Base-by-base conservation (phyloP, 1,284 basidiomycete genomes). In the Irpex rosettiformis region DNA sequence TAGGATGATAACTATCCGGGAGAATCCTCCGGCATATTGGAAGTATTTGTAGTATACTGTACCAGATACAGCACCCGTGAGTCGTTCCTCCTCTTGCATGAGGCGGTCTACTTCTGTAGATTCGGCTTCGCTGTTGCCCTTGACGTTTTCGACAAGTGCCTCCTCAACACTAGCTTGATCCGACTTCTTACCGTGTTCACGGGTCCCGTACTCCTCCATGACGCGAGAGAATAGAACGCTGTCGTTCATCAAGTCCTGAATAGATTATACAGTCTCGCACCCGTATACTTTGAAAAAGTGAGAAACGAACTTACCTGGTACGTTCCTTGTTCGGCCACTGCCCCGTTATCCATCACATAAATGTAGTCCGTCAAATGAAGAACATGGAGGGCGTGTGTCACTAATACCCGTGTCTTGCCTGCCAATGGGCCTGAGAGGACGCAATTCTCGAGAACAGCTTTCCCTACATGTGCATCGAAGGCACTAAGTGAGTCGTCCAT, bases 311-410 rank as follows among this genome's bases (percentile, higher is more conserved):
- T n/a, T 63, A 83, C 84, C 58, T 79, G 65, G 65, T 82, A 89
- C 0, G 83, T 84, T 40, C 88, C 87, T 65, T 81, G 73, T 69
- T 89, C 88, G 13, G 74, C 82, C 29, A 91, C 82, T 5, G 68
- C 70, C 5, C 89, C 89, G 58, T 89, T 79, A 29, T 93, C 89
- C 70, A 91, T 81, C 40, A 87, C 82, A 69, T 91, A 88, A 56
- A 94, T 85, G 65, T 85, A 81, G 69, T 84, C 82, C 2, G 79
- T 77, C 68, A 81, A 81, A 58, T 86, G 85, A 1, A 92, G 73
- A n/a, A 91, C 83, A 64, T 85, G 83, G 7, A 91, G 75, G 29
- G 88, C 82, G 69, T 94, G 91, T 0, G 89, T 92, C 28, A 91
- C 89, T 11, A 94, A 76, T 18, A 94, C 77, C n/a, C 90, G 76